Evolutionary conservation across 306 rosid genomes (phyloP).

Genomic region (Quercus agrifolia): DNA sequence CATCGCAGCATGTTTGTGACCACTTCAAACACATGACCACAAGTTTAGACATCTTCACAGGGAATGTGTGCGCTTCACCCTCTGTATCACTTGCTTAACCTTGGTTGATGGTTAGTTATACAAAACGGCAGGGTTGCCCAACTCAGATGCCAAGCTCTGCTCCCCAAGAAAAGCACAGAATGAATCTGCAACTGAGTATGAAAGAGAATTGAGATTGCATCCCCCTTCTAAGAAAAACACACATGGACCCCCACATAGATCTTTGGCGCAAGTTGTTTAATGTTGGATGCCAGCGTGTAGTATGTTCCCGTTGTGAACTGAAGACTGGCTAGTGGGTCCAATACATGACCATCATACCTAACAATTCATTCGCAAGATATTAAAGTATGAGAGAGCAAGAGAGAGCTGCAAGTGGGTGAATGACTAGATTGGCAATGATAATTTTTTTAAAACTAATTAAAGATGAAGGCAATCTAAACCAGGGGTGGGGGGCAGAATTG

Average conservation of each 20-base stretch:
- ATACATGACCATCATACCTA: conserved; percentile 34
- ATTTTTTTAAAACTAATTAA: neutral
- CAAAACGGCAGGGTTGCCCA: conserved; percentile 69
- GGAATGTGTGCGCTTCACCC: conserved; percentile 53
- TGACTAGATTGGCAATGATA: neutral
- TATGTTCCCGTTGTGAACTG: conserved; percentile 86
- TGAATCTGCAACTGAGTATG: conserved; percentile 70
- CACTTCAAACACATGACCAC: neutral
- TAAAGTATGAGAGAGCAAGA: too few species aligned
- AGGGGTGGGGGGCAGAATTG: too few species aligned
- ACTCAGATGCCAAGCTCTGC: conserved; percentile 65
- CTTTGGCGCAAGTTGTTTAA: conserved; percentile 77
- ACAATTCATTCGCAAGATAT: conserved; percentile 17
- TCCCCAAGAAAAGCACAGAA: conserved; percentile 25
- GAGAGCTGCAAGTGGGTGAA: neutral
- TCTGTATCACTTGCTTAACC: conserved; percentile 51
- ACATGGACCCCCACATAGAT: conserved; percentile 64
- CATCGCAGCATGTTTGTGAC: too few species aligned
- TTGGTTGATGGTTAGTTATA: conserved; percentile 70
- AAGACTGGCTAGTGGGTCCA: conserved; percentile 64
- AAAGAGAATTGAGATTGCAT: conserved; percentile 74
- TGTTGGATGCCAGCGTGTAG: conserved; percentile 78
- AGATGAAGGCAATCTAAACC: neutral
- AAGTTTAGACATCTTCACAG: conserved; percentile 32
- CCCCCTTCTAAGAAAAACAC: conserved; percentile 94